Conservation (phyloP, 441 rosid genomes). For the Raphanus hybrid region DNA sequence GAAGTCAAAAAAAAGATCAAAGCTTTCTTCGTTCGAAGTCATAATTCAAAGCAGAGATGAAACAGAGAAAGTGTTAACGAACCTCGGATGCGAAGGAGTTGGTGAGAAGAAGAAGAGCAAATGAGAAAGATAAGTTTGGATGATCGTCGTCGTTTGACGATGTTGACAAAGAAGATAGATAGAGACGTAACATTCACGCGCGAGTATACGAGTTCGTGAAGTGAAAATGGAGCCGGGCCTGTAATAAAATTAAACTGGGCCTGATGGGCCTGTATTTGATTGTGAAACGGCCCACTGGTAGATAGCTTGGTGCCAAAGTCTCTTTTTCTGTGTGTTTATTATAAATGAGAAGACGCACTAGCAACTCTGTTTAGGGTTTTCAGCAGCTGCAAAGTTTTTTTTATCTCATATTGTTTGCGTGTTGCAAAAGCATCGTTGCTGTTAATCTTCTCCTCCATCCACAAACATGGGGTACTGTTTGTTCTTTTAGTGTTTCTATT, state of each 20-base stretch:
- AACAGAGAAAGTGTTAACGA: constrained; percentile 10
- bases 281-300: background rate
- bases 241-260: background rate
- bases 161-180: constrained; percentile 29
- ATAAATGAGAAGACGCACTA: background rate
- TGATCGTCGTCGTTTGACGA: constrained; percentile 22
- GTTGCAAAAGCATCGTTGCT: background rate
- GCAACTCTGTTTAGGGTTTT: background rate
- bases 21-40: constrained; percentile 1
- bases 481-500: background rate
- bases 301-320: constrained; percentile 13
- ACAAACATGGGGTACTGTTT: constrained; percentile 1
- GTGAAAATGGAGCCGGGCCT: background rate
- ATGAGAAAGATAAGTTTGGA: constrained; percentile 30
- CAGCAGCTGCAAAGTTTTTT: background rate
- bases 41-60: background rate
- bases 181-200: constrained; percentile 25
- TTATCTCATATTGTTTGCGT: background rate
- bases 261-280: background rate
- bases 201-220: constrained; percentile 15
- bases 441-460: background rate
- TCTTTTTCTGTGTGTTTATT: background rate
- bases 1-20: background rate
- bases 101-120: constrained; percentile 4
- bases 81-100: constrained; percentile 17